Evolutionary conservation across 2,329 filamentous ascomycete species (phyloP).

Genomic region (Basipetospora sp.): DNA sequence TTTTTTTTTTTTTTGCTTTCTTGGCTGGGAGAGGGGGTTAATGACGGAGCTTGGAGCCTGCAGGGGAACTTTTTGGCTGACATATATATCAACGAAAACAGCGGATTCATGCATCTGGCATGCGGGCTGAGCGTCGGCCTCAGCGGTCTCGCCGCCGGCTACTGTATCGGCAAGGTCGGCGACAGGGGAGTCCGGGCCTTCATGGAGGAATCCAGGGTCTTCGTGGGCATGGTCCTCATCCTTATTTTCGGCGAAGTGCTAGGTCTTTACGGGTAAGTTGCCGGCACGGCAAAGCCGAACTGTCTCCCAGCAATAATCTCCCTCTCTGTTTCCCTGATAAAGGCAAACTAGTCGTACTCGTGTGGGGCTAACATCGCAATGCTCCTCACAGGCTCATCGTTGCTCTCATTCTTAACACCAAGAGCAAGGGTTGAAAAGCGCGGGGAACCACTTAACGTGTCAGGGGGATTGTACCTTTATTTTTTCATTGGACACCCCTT

Average conservation of each 20-base stretch:
- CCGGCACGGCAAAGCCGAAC: no score
- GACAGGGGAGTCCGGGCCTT: conserved; percentile 88
- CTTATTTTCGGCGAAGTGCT: conserved; percentile 96
- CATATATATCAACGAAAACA: conserved; percentile 18
- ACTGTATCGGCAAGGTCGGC: conserved; percentile 89
- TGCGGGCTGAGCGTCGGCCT: conserved; percentile 83
- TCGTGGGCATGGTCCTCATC: conserved; percentile 96
- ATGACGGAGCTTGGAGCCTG: no score
- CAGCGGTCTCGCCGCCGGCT: conserved; percentile 84
- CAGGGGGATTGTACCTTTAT: no score
- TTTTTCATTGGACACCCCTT: no score
- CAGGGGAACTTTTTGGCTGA: no score
- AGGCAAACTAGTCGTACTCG: no score
- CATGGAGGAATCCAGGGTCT: conserved; percentile 91
- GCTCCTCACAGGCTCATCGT: conserved; percentile 58
- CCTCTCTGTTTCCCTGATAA: no score
- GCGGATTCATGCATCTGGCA: conserved; percentile 84
- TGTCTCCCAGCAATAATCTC: no score
- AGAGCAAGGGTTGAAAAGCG: conserved; percentile 45
- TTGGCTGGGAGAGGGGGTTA: no score
- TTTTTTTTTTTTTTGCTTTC: no score
- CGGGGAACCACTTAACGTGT: no score
- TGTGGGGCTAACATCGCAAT: no score
- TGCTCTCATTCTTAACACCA: conserved; percentile 82
- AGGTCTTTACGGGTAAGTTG: conserved; percentile 78